phyloP scores from a whole-genome alignment of 208 protist species.

The Trypanosoma theileri region DNA sequence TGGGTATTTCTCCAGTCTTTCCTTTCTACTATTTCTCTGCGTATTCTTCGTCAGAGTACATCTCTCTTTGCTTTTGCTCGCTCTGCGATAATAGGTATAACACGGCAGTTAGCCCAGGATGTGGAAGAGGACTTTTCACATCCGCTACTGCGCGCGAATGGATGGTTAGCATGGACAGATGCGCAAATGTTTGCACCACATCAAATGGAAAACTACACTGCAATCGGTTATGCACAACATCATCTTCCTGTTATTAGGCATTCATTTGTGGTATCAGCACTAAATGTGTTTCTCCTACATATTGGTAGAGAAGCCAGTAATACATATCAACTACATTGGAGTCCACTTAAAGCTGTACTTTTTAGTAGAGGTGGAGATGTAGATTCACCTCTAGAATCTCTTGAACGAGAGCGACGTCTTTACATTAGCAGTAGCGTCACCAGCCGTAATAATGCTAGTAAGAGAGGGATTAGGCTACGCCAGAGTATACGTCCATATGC shows the following conservation, averaged over 20 bases:
- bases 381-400: slow-evolving; percentile 1
- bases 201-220: slow-evolving; percentile 36
- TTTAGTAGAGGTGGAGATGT: slow-evolving; percentile 7
- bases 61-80: slow-evolving; percentile 33
- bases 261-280: slow-evolving; percentile 33
- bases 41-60: slow-evolving; percentile 2
- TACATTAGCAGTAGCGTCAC: background rate
- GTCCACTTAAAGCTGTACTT: slow-evolving; percentile 13
- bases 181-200: slow-evolving; percentile 39
- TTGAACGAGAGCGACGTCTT: slow-evolving; percentile 18
- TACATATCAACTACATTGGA: slow-evolving; percentile 18
- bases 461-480: background rate
- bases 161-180: slow-evolving; percentile 59
- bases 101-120: slow-evolving; percentile 14
- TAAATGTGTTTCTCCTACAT: slow-evolving; percentile 56
- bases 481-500: slow-evolving; percentile 17
- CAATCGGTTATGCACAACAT: slow-evolving; percentile 38
- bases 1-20: slow-evolving; percentile 26
- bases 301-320: slow-evolving; percentile 10
- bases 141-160: slow-evolving; percentile 20
- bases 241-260: slow-evolving; percentile 39
- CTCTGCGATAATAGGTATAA: slow-evolving; percentile 35
- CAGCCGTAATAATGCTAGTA: too few species aligned
- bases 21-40: slow-evolving; percentile 14
- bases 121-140: slow-evolving; percentile 34